These are phyloP conservation scores for Salvia splendens DNA, from an alignment of 257 asterid genomes.

Conservation along the genomic window DNA sequence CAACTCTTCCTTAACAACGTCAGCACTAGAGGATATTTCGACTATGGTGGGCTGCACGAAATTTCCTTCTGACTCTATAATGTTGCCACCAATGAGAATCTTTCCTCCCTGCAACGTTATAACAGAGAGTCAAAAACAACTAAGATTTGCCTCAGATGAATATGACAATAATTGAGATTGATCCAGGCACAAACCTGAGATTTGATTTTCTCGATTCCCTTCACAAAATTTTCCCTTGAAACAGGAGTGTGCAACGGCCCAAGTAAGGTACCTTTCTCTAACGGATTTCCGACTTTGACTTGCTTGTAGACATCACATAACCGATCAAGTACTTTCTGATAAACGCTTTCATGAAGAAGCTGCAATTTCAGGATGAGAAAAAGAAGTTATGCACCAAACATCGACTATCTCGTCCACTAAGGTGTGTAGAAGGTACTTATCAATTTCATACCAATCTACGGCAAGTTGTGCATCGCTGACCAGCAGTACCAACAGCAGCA, in stretches of 20 bases:
- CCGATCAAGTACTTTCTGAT: constrained; percentile 71
- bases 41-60: constrained; percentile 94
- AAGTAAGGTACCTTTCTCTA: constrained; percentile 83
- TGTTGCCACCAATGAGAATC: constrained; percentile 74
- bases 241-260: constrained; percentile 88
- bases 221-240: constrained; percentile 70
- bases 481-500: constrained; percentile 99
- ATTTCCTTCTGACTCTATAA: constrained; percentile 73
- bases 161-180: constrained; percentile 9
- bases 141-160: background rate
- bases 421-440: background rate
- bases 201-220: constrained; percentile 73
- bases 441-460: constrained; percentile 82
- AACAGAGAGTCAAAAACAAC: constrained; percentile 3
- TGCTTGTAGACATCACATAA: constrained; percentile 81
- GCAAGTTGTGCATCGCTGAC: constrained; percentile 98
- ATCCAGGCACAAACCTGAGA: constrained; percentile 62
- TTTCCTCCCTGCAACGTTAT: constrained; percentile 72
- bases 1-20: constrained; percentile 87
- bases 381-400: constrained; percentile 10
- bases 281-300: constrained; percentile 89
- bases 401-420: constrained; percentile 11
- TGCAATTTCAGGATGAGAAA: constrained; percentile 37
- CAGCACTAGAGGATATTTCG: constrained; percentile 68
- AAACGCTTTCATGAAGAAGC: constrained; percentile 88